Conservation (phyloP, 2,329 filamentous ascomycete species). For the Fusarium illudens region DNA sequence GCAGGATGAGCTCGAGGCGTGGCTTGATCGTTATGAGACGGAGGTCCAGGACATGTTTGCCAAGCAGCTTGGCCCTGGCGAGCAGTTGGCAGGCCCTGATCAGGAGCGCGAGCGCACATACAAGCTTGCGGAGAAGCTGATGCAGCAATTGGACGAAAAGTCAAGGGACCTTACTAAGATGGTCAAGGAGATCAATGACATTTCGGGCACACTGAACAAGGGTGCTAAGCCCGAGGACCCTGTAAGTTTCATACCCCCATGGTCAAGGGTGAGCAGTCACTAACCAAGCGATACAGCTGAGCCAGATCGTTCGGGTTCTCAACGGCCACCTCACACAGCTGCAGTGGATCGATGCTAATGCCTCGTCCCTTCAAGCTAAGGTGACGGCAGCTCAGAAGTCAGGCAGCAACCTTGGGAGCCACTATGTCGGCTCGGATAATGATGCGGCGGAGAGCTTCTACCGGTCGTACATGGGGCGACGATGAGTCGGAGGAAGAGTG, state of each 20-base stretch:
- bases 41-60: constrained; percentile 91
- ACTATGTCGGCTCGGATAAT: constrained; percentile 67
- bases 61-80: constrained; percentile 77
- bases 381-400: constrained; percentile 84
- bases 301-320: constrained; percentile 93
- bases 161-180: constrained; percentile 91
- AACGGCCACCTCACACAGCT: constrained; percentile 92
- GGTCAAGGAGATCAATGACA: constrained; percentile 97
- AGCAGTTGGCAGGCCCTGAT: constrained; percentile 85
- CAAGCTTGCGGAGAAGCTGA: constrained; percentile 92
- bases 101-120: constrained; percentile 96
- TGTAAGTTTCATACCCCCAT: constrained; percentile 61
- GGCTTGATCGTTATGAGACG: constrained; percentile 89
- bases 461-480: constrained; percentile 82
- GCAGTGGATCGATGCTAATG: constrained; percentile 91
- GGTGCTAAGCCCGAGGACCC: constrained; percentile 87
- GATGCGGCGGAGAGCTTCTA: constrained; percentile 90
- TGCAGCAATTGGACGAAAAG: constrained; percentile 91
- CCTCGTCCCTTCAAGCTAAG: constrained; percentile 81
- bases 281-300: constrained; percentile 67
- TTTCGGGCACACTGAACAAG: constrained; percentile 89
- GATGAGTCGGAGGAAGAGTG: constrained; percentile 52
- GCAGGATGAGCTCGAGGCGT: constrained; percentile 87
- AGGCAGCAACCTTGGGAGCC: constrained; percentile 67
- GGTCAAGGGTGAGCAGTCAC: constrained; percentile 17